Conservation (phyloP, 2,329 filamentous ascomycete species). For the Pseudocercospora eumusae region DNA sequence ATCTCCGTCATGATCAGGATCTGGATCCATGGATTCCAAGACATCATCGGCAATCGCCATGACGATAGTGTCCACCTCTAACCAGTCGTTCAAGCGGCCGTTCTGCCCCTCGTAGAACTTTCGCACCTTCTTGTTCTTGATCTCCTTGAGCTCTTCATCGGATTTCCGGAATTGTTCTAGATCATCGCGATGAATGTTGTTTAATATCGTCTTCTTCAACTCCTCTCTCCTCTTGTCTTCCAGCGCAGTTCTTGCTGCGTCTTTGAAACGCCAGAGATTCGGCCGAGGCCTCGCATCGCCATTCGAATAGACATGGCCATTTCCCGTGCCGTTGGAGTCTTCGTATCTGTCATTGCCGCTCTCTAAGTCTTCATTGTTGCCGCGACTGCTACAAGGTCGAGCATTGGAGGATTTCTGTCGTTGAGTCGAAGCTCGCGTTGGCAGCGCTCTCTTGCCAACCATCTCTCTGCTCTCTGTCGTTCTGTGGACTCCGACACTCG, state of each 20-base stretch:
- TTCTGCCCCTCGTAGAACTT: conserved; percentile 60
- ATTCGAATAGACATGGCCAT: conserved; percentile 19
- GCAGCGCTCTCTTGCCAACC: conserved; percentile 37
- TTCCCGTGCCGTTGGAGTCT: conserved; percentile 20
- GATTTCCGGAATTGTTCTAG: conserved; percentile 55
- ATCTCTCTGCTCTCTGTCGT: conserved; percentile 15
- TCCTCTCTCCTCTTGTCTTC: conserved; percentile 49
- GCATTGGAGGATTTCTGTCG: conserved; percentile 10
- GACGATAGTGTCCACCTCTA: conserved; percentile 61
- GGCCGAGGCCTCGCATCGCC: conserved; percentile 29
- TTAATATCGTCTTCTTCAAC: conserved; percentile 53
- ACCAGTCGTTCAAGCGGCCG: conserved; percentile 57
- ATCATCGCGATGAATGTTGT: conserved; percentile 49
- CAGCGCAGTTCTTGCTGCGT: conserved; percentile 51
- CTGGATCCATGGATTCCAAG: conserved; percentile 62
- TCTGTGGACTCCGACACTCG: not conserved
- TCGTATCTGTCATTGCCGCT: conserved; percentile 18
- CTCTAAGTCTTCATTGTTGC: conserved; percentile 23
- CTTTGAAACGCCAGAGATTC: conserved; percentile 47
- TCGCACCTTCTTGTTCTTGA: conserved; percentile 56
- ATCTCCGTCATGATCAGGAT: conserved; percentile 59
- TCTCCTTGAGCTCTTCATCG: conserved; percentile 56
- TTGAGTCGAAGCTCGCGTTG: conserved; percentile 1
- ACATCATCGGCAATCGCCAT: conserved; percentile 59
- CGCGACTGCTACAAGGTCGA: conserved; percentile 19